phyloP scores from a whole-genome alignment of 129 eudicot species.

The Lactuca saligna region DNA sequence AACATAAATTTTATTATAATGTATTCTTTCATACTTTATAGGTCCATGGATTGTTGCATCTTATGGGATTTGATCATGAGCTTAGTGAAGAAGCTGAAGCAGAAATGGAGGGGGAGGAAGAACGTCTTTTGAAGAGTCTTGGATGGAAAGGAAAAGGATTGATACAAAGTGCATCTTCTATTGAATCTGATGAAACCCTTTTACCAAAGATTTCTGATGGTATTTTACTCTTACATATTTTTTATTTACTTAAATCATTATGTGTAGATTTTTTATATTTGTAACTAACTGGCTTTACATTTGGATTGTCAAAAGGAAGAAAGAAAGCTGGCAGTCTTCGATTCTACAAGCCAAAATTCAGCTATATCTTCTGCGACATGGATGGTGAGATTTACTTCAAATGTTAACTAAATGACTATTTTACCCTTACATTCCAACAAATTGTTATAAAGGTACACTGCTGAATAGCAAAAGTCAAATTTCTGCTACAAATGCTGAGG shows the following conservation, averaged over 20 bases:
- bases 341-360: slow-evolving; percentile 81
- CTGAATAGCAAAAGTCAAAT: slow-evolving; percentile 89
- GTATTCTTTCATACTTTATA: slow-evolving; percentile 16
- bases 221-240: slow-evolving; percentile 32
- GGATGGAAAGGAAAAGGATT: slow-evolving; percentile 97
- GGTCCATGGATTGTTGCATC: slow-evolving; percentile 95
- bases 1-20: neutral
- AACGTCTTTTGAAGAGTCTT: slow-evolving; percentile 66
- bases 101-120: slow-evolving; percentile 89
- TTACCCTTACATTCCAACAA: neutral
- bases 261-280: neutral
- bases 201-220: slow-evolving; percentile 46
- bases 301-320: slow-evolving; percentile 75
- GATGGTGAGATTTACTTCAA: slow-evolving; percentile 63
- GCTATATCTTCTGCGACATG: slow-evolving; percentile 91
- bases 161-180: slow-evolving; percentile 66
- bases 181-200: slow-evolving; percentile 45
- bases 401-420: neutral
- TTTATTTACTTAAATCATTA: slow-evolving; percentile 6
- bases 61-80: slow-evolving; percentile 94
- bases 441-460: slow-evolving; percentile 62
- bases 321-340: slow-evolving; percentile 90
- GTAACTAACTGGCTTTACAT: slow-evolving; percentile 41
- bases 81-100: slow-evolving; percentile 85
- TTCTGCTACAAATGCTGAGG: slow-evolving; percentile 61